Evolutionary conservation across 495 filamentous ascomycete genomes (phyloP).

Genomic region (Barbatosphaeria neglecta): DNA sequence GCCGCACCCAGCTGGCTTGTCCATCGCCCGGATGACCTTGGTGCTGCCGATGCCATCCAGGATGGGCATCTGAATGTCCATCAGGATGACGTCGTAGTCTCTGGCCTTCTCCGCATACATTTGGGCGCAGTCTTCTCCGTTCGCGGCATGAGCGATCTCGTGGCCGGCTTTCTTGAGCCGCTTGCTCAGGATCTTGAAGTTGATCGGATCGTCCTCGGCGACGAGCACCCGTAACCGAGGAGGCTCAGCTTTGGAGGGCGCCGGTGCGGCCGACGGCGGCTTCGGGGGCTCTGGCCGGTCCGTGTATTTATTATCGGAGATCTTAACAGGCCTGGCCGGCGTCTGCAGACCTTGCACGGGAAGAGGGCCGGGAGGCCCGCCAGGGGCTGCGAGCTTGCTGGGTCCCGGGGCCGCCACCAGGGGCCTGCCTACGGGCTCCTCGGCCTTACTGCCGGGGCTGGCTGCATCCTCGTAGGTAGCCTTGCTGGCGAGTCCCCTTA

Average conservation of each 20-base stretch:
- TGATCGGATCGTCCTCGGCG: conserved; percentile 90
- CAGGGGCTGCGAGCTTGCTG: not conserved
- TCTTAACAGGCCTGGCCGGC: conserved; percentile 26
- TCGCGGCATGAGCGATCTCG: conserved; percentile 57
- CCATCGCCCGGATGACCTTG: conserved; percentile 66
- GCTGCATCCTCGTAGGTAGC: conserved; percentile 2
- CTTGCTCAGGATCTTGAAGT: conserved; percentile 78
- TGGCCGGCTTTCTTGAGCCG: conserved; percentile 73
- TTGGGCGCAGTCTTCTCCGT: conserved; percentile 77
- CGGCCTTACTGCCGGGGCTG: not conserved
- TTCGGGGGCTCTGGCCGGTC: conserved; percentile 5
- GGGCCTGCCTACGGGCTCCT: not conserved
- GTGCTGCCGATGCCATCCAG: conserved; percentile 78
- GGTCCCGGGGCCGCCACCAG: not conserved
- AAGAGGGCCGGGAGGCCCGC: conserved; percentile 10
- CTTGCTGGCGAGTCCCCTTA: conserved; percentile 5
- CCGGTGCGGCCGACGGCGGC: not conserved
- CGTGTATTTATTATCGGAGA: conserved; percentile 26
- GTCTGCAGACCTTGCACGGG: conserved; percentile 20
- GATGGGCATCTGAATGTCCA: conserved; percentile 99
- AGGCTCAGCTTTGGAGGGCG: not conserved
- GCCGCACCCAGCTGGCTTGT: conserved; percentile 30
- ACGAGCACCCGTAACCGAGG: conserved; percentile 56
- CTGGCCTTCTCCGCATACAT: conserved; percentile 48
- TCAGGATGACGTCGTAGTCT: conserved; percentile 74